phyloP scores from a whole-genome alignment of 768 basidiomycete genomes.

The Kwoniella sp. region DNA sequence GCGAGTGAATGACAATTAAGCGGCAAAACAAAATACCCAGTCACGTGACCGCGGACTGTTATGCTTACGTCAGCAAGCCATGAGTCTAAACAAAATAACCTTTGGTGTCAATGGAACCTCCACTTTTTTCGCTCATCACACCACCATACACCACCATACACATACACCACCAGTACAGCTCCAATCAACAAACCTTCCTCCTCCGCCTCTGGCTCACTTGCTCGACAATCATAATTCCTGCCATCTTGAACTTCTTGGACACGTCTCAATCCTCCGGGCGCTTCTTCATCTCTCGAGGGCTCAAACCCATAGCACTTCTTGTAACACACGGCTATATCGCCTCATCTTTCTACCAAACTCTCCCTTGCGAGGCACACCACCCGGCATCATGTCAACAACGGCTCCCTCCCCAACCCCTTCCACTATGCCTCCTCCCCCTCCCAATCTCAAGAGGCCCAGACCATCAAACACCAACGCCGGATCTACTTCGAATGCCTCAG shows the following conservation, averaged over 20 bases:
- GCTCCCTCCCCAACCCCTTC: constrained; percentile 29
- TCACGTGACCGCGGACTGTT: constrained; percentile 11
- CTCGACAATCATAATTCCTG: too few relatives aligned
- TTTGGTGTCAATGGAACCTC: constrained; percentile 13
- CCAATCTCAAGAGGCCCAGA: constrained; percentile 33
- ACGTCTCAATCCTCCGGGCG: neutral
- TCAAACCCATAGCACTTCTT: neutral
- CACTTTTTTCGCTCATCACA: constrained; percentile 14
- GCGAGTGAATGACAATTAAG: constrained; percentile 3
- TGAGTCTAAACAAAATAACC: constrained; percentile 2
- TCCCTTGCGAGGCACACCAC: too few relatives aligned
- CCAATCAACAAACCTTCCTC: neutral
- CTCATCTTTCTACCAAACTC: too few relatives aligned
- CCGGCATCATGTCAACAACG: constrained; percentile 12
- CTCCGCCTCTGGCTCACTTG: neutral
- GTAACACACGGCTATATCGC: too few relatives aligned
- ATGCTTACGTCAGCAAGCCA: constrained; percentile 15
- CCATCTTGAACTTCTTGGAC: neutral
- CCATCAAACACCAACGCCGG: constrained; percentile 13
- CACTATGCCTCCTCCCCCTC: constrained; percentile 31
- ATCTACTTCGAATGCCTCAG: neutral
- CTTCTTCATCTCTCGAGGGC: neutral
- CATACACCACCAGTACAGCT: constrained; percentile 3
- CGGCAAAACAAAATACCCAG: constrained; percentile 14
- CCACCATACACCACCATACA: neutral